A percentile compares a stretch with the other conserved stretches of the same genome.
These are phyloP conservation scores for Hygrocybe punicea DNA, from an alignment of 768 basidiomycete genomes.

Conservation along the genomic window DNA sequence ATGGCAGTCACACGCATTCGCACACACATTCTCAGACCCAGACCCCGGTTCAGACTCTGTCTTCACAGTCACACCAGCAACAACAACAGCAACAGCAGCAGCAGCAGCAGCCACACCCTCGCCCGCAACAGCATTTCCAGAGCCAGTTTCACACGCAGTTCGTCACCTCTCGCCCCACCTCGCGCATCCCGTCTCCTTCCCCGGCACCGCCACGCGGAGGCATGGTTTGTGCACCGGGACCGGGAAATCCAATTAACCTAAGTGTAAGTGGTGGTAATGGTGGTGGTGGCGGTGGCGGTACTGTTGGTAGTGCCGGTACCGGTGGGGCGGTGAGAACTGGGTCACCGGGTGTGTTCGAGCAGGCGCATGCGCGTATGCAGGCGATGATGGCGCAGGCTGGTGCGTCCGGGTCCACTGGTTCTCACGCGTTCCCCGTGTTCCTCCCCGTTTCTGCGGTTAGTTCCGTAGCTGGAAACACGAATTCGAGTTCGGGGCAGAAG, in stretches of 20 bases:
- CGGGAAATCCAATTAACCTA: slow-evolving; percentile 12
- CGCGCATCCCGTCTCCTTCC: slow-evolving; percentile 1
- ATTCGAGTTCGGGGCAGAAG: background rate
- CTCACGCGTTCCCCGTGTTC: background rate
- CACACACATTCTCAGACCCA: background rate
- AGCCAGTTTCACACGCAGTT: slow-evolving; percentile 32
- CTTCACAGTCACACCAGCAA: background rate
- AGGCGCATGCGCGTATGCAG: background rate
- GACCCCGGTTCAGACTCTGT: background rate
- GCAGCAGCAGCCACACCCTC: slow-evolving; percentile 15
- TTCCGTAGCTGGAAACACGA: background rate
- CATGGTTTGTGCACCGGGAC: background rate
- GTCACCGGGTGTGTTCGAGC: background rate
- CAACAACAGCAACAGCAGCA: slow-evolving; percentile 10
- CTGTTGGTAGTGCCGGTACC: too few species aligned
- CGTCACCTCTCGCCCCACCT: slow-evolving; percentile 14
- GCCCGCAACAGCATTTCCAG: slow-evolving; percentile 30
- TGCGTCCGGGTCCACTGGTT: background rate
- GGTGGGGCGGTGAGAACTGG: too few species aligned
- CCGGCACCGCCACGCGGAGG: background rate
- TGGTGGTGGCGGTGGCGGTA: too few species aligned
- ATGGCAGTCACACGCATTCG: background rate
- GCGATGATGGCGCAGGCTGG: background rate
- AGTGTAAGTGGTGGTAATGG: too few species aligned
- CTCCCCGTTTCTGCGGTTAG: background rate